Base-by-base conservation (phyloP, 2,329 filamentous ascomycete genomes). In the Microthyrium microscopicum region DNA sequence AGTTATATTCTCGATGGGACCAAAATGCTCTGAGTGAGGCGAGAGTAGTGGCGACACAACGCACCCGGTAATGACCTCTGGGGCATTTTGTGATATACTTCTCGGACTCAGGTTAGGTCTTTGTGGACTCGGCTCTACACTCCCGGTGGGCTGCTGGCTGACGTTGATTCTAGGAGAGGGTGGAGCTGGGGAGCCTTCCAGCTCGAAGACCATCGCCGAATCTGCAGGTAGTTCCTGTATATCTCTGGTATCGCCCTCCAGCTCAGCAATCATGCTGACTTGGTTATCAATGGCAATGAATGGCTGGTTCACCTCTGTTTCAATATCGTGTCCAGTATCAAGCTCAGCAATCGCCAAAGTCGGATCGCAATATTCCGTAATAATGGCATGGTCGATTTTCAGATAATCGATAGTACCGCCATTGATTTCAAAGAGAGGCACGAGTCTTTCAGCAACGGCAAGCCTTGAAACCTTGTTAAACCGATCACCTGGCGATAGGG, bases 361-460 rank as follows among this genome's bases (percentile, higher is more conserved):
- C 19, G 35, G 35, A 30, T 39, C 2, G 34, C 29, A 20, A 25
- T 62, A 56, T 37, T 62, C 52, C 1, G 66, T 72, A 22, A 70
- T 48, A 12, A 73, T 44, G 20, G 58, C 52, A 49, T 72, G 66
- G 37, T 72, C 64, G 18, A 69, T 54, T 26, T 69, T 57, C 8
- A 74, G 45, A 43, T 68, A 70, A 3, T 57, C 64, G 42, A 73
- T 37, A 18, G 54, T 6, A 61, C 64, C 39, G 52, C 51, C 15
- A 58, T 53, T 5, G 56, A 56, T 17, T 20, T 36, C 26, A 19
- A 73, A 43, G 2, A 66, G 45, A 2, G 66, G 63, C 15, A 63
- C 61, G 4, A 73, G 52, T 42, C 68, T 70, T 39, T 69, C 66
- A 3, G 61, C 58, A 4, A 65, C 63, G 4, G 64, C 15, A 11